phyloP scores from a whole-genome alignment of 2,329 filamentous ascomycete species.

The Aureobasidium melanogenum region DNA sequence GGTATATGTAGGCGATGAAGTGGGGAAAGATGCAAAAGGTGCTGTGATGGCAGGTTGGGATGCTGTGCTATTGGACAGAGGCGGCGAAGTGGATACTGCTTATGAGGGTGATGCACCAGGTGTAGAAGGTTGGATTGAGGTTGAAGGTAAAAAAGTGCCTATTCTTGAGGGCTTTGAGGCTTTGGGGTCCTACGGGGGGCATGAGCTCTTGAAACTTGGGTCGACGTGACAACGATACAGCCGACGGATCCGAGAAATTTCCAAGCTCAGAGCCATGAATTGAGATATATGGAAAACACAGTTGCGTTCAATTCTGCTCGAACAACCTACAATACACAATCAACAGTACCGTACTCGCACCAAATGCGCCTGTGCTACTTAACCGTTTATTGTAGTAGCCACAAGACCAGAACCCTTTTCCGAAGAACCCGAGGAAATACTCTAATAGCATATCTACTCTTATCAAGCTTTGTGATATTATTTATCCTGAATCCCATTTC shows the following conservation, averaged over 20 bases:
- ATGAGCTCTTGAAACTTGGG: background rate
- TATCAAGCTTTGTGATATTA: no score
- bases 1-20: conserved; percentile 48
- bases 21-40: conserved; percentile 42
- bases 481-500: no score
- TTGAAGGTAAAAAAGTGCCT: background rate
- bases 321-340: no score
- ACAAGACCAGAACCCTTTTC: no score
- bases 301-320: background rate
- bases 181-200: background rate
- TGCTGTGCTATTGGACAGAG: conserved; percentile 34
- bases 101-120: conserved; percentile 1
- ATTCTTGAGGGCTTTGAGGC: conserved; percentile 2
- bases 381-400: no score
- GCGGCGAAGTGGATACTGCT: conserved; percentile 13
- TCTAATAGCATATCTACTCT: no score
- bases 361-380: no score
- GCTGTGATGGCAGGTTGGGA: conserved; percentile 41
- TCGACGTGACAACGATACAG: no score
- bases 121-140: background rate
- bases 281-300: background rate
- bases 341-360: no score
- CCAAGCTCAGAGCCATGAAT: background rate
- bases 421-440: no score
- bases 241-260: no score